Percentiles rank a stretch among this genome's conserved stretches.
phyloP scores from a whole-genome alignment of 768 basidiomycete species.

The Hortiboletus flavorubellus region DNA sequence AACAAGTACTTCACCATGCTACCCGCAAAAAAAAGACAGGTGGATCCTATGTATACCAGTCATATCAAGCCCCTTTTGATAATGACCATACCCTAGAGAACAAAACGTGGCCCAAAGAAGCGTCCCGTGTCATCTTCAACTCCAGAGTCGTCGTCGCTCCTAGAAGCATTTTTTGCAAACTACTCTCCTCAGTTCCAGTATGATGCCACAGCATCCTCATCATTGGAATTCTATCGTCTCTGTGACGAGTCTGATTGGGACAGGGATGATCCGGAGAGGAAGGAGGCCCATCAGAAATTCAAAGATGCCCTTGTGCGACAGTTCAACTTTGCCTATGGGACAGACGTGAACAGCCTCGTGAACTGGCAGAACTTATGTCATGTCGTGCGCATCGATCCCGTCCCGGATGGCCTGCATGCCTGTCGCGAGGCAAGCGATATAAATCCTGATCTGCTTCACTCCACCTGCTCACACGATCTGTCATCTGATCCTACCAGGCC shows the following conservation, averaged over 20 bases:
- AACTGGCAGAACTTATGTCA: neutral
- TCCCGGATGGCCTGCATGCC: neutral
- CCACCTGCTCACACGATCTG: neutral
- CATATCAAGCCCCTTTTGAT: neutral
- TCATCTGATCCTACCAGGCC: neutral
- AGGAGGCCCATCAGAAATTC: neutral
- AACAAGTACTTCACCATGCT: neutral
- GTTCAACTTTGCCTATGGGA: neutral
- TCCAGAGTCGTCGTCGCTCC: neutral
- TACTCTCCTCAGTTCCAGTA: neutral
- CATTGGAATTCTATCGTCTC: neutral
- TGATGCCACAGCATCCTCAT: neutral
- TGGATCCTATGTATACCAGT: neutral
- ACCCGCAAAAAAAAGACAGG: neutral
- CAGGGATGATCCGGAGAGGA: neutral
- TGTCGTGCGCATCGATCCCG: neutral
- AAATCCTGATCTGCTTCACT: neutral
- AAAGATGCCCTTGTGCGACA: neutral
- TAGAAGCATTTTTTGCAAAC: neutral
- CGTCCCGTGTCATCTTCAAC: neutral
- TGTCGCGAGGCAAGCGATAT: neutral
- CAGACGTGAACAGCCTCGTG: neutral
- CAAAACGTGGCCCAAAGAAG: neutral
- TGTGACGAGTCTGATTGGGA: neutral
- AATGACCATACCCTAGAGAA: neutral